These are phyloP conservation scores for Wickerhamomyces sydowiorum DNA, from an alignment of 805 yeast genomes.

Conservation along the genomic window DNA sequence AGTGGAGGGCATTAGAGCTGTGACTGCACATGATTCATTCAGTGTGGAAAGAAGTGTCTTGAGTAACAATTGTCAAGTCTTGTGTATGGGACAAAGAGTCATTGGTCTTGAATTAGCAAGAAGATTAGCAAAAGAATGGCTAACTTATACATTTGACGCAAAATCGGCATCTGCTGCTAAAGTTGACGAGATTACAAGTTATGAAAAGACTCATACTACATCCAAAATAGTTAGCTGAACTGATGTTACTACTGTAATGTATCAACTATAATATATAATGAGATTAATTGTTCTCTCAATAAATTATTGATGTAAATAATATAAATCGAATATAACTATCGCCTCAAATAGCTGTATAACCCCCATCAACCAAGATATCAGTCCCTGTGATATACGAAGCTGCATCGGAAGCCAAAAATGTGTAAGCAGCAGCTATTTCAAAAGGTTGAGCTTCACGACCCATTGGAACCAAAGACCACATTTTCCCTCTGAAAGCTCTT, in stretches of 20 bases:
- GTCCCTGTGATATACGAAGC: slow-evolving; percentile 69
- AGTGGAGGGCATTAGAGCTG: not conserved
- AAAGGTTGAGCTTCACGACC: slow-evolving; percentile 66
- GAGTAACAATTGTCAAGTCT: not conserved
- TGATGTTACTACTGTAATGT: not conserved
- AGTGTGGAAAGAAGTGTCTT: slow-evolving; percentile 1
- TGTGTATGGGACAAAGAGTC: slow-evolving; percentile 1
- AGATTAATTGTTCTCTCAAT: no score
- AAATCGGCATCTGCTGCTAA: not conserved
- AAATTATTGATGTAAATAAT: no score
- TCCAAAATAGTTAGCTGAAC: not conserved
- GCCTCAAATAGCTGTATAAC: slow-evolving; percentile 18
- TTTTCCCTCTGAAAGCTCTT: slow-evolving; percentile 31
- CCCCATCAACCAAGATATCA: slow-evolving; percentile 72
- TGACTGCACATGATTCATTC: not conserved
- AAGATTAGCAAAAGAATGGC: slow-evolving; percentile 1
- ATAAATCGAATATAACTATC: no score
- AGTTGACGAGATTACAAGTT: slow-evolving; percentile 1
- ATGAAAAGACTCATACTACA: not conserved
- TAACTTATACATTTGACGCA: not conserved
- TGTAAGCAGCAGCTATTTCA: slow-evolving; percentile 69
- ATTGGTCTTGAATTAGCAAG: not conserved
- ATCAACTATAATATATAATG: not conserved
- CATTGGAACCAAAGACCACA: slow-evolving; percentile 47
- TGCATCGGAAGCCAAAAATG: slow-evolving; percentile 72